Evolutionary conservation across 495 filamentous ascomycete genomes (phyloP).

Genomic region (Aspergillus kassunensis): DNA sequence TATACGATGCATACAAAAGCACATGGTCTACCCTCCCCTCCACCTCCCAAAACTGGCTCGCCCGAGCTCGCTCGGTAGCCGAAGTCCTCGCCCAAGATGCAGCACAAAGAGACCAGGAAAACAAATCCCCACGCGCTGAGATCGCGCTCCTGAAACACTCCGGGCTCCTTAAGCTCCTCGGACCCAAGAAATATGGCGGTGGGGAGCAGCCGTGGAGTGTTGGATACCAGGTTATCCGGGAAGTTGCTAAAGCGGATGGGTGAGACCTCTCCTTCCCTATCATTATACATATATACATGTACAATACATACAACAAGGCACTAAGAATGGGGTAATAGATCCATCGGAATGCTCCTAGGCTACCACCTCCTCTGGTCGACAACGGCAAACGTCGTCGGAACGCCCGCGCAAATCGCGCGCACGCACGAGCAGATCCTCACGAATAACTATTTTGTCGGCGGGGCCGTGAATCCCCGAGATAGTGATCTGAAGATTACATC

Average conservation of each 20-base stretch:
- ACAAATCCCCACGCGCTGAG: slow-evolving; percentile 54
- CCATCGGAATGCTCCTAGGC: slow-evolving; percentile 55
- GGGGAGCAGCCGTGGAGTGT: slow-evolving; percentile 54
- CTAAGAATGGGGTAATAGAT: too few relatives aligned
- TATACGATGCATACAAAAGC: slow-evolving; percentile 29
- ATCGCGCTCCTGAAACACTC: slow-evolving; percentile 53
- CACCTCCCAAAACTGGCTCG: slow-evolving; percentile 44
- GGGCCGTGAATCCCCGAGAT: slow-evolving; percentile 59
- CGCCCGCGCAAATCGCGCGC: slow-evolving; percentile 50
- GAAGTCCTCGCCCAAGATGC: slow-evolving; percentile 51
- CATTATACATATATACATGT: too few relatives aligned
- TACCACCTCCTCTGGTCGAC: slow-evolving; percentile 49
- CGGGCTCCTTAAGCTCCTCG: slow-evolving; percentile 52
- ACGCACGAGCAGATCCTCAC: slow-evolving; percentile 47
- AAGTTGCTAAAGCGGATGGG: slow-evolving; percentile 57
- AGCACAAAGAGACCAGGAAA: slow-evolving; percentile 48
- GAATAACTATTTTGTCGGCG: slow-evolving; percentile 60
- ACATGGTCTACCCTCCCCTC: slow-evolving; percentile 23
- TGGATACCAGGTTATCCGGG: slow-evolving; percentile 53
- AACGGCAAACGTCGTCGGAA: slow-evolving; percentile 26
- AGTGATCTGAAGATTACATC: slow-evolving; percentile 51
- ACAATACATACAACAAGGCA: too few relatives aligned
- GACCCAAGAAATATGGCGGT: slow-evolving; percentile 52
- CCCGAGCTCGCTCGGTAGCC: slow-evolving; percentile 49
- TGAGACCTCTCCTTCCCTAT: slow-evolving; percentile 11